A percentile compares a stretch with the other conserved stretches of the same genome.
Conservation (phyloP, 805 yeast genomes). For the Candida germanica region DNA sequence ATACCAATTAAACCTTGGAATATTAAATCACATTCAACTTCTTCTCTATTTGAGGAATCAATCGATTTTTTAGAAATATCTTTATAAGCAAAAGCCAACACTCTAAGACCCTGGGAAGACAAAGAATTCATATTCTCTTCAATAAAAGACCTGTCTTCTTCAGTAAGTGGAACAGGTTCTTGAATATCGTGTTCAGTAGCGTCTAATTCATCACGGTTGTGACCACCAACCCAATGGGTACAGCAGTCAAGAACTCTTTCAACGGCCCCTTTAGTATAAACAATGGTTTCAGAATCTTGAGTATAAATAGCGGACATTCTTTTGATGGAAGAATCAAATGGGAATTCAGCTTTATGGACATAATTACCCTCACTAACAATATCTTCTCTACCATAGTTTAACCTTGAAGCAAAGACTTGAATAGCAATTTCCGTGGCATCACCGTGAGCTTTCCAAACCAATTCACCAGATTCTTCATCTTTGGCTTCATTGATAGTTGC, state of each 20-base stretch:
- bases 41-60: conserved; percentile 26
- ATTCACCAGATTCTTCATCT: conserved; percentile 27
- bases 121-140: conserved; percentile 56
- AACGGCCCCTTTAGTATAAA: conserved; percentile 71
- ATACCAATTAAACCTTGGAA: conserved; percentile 73
- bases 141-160: conserved; percentile 38
- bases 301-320: conserved; percentile 65
- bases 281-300: conserved; percentile 22
- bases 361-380: conserved; percentile 32
- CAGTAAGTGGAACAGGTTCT: conserved; percentile 30
- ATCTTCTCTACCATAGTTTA: conserved; percentile 48
- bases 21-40: conserved; percentile 50
- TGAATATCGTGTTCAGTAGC: conserved; percentile 15
- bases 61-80: conserved; percentile 16
- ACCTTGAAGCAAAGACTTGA: conserved; percentile 68
- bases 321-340: conserved; percentile 72
- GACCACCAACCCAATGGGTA: conserved; percentile 48
- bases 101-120: conserved; percentile 67
- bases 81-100: conserved; percentile 64
- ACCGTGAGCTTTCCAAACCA: conserved; percentile 49
- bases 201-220: conserved; percentile 22
- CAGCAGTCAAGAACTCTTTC: conserved; percentile 64
- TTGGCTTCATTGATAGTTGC: conserved; percentile 34
- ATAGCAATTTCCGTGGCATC: conserved; percentile 90
- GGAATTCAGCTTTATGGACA: conserved; percentile 59